Base-by-base conservation (phyloP, 2,329 filamentous ascomycete genomes). In the Trichophyton schoenleinii region DNA sequence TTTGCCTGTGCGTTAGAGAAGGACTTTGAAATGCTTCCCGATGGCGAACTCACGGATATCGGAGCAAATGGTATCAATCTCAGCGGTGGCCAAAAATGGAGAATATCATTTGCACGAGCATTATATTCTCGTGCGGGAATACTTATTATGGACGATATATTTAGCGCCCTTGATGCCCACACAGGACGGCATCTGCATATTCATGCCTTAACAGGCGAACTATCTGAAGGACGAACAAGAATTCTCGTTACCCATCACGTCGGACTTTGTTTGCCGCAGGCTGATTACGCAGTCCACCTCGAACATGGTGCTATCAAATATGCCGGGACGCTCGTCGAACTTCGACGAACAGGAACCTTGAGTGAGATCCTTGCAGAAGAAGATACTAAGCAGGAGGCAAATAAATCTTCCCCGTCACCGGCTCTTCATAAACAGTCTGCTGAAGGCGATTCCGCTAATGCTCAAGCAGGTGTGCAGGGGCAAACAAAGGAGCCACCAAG, bases 41-140 rank as follows among this genome's bases (percentile, higher is more conserved):
- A 92, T 68, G 89, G 89, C 3, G 88, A 94, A 67, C 74, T 82
- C 55, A 95, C 90, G 0, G 87, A 91, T 68, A 88, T 95, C 59
- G 89, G 89, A 9, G 87, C 88, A 2, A 91, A 92, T 64, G 89
- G 89, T 5, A 88, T 94, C 67, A 91, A 92, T 66, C 77, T 95
- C 5, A 90, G 86, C 64, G 89, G 90, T 64, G 90, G 89, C 0
- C 89, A 95, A 72, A 85, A 88, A 68, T 91, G 89, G 87, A 82
- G 89, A 59, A 81, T 94, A 36, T 89, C 87, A 0, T 84, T 95
- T 66, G 89, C 89, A 1, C 80, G 89, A 55, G 88, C 89, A 0
- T 78, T 94, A 18, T 94, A 94, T 71, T 91, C 88, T 1, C 80
- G 88, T 13, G 88, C 87, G 0, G 85, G 87, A 0, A 85, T 91